Conservation (phyloP, 2,329 filamentous ascomycete genomes). For the Penicillium oxalicum region DNA sequence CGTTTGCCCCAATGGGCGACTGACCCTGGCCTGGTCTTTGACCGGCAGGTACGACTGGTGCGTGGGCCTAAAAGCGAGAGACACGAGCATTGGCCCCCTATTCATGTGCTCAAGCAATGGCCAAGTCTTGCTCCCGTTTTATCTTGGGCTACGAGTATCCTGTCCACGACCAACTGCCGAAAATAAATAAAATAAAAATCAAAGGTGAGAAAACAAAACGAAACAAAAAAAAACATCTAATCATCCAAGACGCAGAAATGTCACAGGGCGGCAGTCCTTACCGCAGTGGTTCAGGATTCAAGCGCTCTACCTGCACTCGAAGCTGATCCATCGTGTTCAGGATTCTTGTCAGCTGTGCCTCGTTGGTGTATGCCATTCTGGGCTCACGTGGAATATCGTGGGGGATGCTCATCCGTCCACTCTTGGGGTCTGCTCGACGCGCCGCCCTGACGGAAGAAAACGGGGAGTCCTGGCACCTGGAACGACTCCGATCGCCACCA, state of each 20-base stretch:
- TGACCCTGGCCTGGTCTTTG: conserved; percentile 1
- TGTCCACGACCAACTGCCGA: no score
- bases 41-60: background rate
- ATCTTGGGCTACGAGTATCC: no score
- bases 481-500: conserved; percentile 17
- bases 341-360: conserved; percentile 27
- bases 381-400: conserved; percentile 22
- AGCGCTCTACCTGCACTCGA: conserved; percentile 31
- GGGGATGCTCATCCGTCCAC: conserved; percentile 19
- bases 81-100: no score
- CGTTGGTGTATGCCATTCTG: conserved; percentile 15
- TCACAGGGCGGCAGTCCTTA: conserved; percentile 9
- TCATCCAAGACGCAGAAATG: background rate
- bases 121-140: no score
- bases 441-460: conserved; percentile 20
- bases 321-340: conserved; percentile 33
- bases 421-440: conserved; percentile 17
- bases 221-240: background rate
- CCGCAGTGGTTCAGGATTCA: conserved; percentile 23
- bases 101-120: no score
- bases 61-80: conserved; percentile 16
- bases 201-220: no score
- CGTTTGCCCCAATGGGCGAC: conserved; percentile 23
- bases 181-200: no score
- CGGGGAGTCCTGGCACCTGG: conserved; percentile 22